Percentiles rank a stretch among this genome's conserved stretches.
phyloP scores from a whole-genome alignment of 2,329 filamentous ascomycete species.

The Chrysosporium keratinophilum region DNA sequence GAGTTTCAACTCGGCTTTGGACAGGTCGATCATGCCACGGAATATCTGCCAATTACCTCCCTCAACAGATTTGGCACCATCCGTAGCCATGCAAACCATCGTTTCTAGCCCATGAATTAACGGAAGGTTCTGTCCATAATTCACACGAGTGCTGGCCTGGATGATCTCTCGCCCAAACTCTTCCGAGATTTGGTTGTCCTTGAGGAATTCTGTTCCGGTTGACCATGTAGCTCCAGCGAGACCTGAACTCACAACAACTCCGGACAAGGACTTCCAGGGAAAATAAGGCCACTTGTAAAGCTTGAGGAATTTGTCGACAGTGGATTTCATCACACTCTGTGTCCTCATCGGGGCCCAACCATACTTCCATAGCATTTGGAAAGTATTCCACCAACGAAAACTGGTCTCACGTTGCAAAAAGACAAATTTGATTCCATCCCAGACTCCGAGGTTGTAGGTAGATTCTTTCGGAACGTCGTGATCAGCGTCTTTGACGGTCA shows the following conservation, averaged over 20 bases:
- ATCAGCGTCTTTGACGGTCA: constrained; percentile 45
- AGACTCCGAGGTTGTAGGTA: constrained; percentile 58
- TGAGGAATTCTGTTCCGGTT: constrained; percentile 64
- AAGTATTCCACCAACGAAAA: constrained; percentile 67
- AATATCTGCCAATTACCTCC: constrained; percentile 97
- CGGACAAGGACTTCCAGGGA: constrained; percentile 67
- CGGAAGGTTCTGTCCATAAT: constrained; percentile 84
- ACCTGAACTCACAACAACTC: constrained; percentile 56
- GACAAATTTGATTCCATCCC: constrained; percentile 70
- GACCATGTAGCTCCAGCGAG: constrained; percentile 55
- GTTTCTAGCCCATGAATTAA: constrained; percentile 80
- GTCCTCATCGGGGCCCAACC: constrained; percentile 66
- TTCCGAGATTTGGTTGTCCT: constrained; percentile 54
- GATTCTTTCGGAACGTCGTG: constrained; percentile 40
- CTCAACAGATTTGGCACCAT: constrained; percentile 65
- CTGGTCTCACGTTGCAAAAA: constrained; percentile 51
- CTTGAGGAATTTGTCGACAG: constrained; percentile 61
- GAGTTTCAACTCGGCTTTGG: constrained; percentile 50
- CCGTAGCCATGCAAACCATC: constrained; percentile 84
- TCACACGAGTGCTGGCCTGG: constrained; percentile 83
- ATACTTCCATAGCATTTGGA: constrained; percentile 75
- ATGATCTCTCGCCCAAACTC: constrained; percentile 70
- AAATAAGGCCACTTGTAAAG: constrained; percentile 76
- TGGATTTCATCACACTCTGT: constrained; percentile 59
- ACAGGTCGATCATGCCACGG: constrained; percentile 60